Base-by-base conservation (phyloP, 768 basidiomycete species). In the Tylopilus rubrobrunneus region DNA sequence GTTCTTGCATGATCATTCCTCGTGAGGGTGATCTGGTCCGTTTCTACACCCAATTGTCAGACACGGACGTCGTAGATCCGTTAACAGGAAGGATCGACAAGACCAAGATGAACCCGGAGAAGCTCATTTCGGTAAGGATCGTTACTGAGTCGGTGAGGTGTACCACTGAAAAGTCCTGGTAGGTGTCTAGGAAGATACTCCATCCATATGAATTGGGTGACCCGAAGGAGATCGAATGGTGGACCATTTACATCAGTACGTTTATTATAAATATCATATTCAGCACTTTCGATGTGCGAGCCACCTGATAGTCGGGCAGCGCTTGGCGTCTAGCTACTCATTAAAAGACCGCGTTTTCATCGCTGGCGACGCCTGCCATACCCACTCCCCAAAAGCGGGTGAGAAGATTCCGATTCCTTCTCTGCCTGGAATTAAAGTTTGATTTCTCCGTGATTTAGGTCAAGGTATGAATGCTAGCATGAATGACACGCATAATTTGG, bases 361-460 rank as follows among this genome's bases (percentile, higher is more conserved):
- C 49, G 84, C 81, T 2, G 88, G 88, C 0, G 87, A 89, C 63
- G 87, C 86, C 0, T 87, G 85, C 52, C 84, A 84, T 62, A 84
- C 82, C 2, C 83, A 84, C 66, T 84, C 80, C 0, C 83, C 83
- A 0, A 85, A 85, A 70, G 83, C 81, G 56, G 81, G 84, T 81
- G 41, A 40, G 71, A 46, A 7, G 3, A 1, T 45, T 34, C n/a
- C n/a, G n/a, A n/a, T n/a, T 15, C 1, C 14, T 7, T 39, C 11
- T 19, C 45, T 66, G 7, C 39, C n/a, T 7, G 37, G 27, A 21
- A 31, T 23, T 11, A 7, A 5, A n/a, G 12, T 9, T 14, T 49
- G 7, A 15, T 28, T 9, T 8, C 7, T 49, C n/a, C 25, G 5
- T 40, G 39, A n/a, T 29, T 7, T 17, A 50, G 49, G 49, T 23